Conservation (phyloP, 2,329 filamentous ascomycete species). For the Neofusicoccum sp. region DNA sequence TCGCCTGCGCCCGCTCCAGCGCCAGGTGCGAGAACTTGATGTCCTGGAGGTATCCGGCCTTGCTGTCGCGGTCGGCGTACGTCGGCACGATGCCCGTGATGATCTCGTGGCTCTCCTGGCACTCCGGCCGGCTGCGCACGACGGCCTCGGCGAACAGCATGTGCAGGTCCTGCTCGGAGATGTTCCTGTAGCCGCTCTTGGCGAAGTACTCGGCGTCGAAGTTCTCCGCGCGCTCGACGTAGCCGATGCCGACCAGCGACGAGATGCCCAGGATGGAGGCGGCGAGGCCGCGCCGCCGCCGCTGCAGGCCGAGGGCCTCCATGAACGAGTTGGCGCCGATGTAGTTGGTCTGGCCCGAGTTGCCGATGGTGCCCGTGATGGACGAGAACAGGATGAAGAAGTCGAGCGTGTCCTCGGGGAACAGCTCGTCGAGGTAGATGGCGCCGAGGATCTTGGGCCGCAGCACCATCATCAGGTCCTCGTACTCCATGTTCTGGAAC, state of each 20-base stretch:
- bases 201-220: too few species aligned
- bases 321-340: conserved; percentile 38
- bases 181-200: not conserved
- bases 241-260: conserved; percentile 43
- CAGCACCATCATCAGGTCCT: conserved; percentile 17
- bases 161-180: conserved; percentile 53
- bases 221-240: conserved; percentile 25
- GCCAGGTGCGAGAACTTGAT: too few species aligned
- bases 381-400: conserved; percentile 30
- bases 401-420: conserved; percentile 22
- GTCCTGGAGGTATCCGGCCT: too few species aligned
- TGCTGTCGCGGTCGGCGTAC: not conserved
- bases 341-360: conserved; percentile 26
- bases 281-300: conserved; percentile 39
- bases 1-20: too few species aligned
- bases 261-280: conserved; percentile 43
- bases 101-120: not conserved
- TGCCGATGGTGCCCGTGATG: conserved; percentile 18
- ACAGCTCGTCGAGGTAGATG: conserved; percentile 21
- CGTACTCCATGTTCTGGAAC: conserved; percentile 19
- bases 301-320: conserved; percentile 35
- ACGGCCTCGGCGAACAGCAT: conserved; percentile 55
- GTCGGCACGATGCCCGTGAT: not conserved
- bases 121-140: conserved; percentile 29
- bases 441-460: conserved; percentile 24